Base-by-base conservation (phyloP, 495 filamentous ascomycete species). In the Podospora sp. region DNA sequence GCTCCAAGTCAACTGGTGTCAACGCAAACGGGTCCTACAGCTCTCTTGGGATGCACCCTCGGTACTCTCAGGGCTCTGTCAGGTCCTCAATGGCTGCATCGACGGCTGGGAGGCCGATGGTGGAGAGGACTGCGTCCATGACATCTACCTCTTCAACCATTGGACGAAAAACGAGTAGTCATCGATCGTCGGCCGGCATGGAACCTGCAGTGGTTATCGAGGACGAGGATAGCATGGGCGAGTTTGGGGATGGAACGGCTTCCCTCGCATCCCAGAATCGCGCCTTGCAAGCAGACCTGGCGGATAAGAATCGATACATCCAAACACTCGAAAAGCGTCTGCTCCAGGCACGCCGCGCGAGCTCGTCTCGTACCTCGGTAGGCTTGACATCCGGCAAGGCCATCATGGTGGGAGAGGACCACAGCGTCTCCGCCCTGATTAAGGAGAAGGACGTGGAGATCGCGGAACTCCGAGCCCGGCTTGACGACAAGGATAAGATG, bases 401-500 rank as follows among this genome's bases (percentile, higher is more conserved):
- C 33, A 83, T 84, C 63, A 81, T 87, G 73, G 84, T 86, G 29
- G 84, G 88, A 59, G 91, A 92, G 66, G 88, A 91, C 66, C 85
- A 88, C 40, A 89, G 90, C 68, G 78, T 90, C 56, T 84, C 86
- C 29, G 76, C 87, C 50, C 67, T 92, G 29, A 76, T 99, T 29
- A 89, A 88, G 70, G 95, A 97, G 71, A 97, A 95, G 75, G 95
- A 99, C 73, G 87, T 90, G 63, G 95, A 99, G 76, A 97, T 99
- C 71, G 88, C 90, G 29, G 94, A 97, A 71, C 86, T 99, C 29
- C 87, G 93, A 16, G 90, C 93, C 24, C 88, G 92, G 65, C 85
- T 99, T 1, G 95, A 98, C 70, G 96, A 99, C 79, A 97, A 98
- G 73, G 94, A 97, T 73, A 87, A 89, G 18, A 99, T 98, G 96